Evolutionary conservation across 2,329 filamentous ascomycete species (phyloP).

Genomic region (Reticulascus tulasneorum): DNA sequence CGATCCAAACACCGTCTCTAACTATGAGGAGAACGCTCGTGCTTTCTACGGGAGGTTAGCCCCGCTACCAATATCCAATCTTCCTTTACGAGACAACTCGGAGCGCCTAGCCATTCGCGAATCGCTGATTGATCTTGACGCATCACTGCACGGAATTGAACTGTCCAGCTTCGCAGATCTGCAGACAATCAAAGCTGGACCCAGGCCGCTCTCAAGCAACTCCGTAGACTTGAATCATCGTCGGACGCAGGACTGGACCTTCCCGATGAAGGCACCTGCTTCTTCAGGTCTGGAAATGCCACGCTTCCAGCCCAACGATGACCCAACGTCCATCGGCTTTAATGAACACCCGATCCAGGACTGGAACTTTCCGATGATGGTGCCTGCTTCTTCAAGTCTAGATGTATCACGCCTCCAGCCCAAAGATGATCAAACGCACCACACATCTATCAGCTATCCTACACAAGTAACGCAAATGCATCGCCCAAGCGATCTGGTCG

Average conservation of each 20-base stretch:
- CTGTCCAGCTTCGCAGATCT: conserved; percentile 57
- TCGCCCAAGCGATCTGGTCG: conserved; percentile 47
- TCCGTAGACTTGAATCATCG: conserved; percentile 38
- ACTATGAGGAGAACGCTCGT: conserved; percentile 60
- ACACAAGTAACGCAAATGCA: too few species aligned
- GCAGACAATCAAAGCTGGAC: conserved; percentile 53
- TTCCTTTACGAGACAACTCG: conserved; percentile 56
- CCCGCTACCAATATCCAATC: conserved; percentile 45
- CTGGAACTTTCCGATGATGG: too few species aligned
- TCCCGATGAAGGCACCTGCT: conserved; percentile 51
- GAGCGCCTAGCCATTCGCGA: conserved; percentile 50
- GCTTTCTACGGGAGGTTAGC: conserved; percentile 52
- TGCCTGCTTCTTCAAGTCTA: too few species aligned
- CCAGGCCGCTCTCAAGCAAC: conserved; percentile 45
- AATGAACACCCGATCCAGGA: conserved; percentile 38
- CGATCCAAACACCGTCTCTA: conserved; percentile 61
- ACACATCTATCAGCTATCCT: too few species aligned
- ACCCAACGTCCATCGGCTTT: conserved; percentile 20
- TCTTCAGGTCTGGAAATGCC: conserved; percentile 53
- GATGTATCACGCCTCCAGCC: too few species aligned
- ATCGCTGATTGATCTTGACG: conserved; percentile 62
- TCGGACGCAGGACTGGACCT: conserved; percentile 55
- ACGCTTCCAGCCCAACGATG: conserved; percentile 42
- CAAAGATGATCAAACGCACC: too few species aligned
- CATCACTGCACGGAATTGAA: conserved; percentile 51